Conservation (phyloP, 129 eudicot genomes). For the Escallonia rubra region DNA sequence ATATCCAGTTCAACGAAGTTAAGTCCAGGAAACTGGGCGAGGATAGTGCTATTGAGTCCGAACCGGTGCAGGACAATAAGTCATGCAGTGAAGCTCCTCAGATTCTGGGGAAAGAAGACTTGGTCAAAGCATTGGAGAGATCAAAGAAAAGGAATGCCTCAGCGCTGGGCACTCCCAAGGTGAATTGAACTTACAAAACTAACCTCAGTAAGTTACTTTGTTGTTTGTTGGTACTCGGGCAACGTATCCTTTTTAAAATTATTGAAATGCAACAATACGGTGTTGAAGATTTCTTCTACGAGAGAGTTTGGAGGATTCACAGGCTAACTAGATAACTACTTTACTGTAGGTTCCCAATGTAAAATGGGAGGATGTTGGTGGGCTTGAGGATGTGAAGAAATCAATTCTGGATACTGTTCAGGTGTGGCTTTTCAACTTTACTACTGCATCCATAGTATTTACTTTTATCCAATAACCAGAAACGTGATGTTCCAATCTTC, state of each 20-base stretch:
- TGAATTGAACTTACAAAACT: slow-evolving; percentile 9
- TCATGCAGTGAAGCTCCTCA: slow-evolving; percentile 12
- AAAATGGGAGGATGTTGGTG: slow-evolving; percentile 99
- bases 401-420: slow-evolving; percentile 94
- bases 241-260: neutral
- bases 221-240: neutral
- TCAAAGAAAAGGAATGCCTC: slow-evolving; percentile 86
- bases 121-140: slow-evolving; percentile 69
- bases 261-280: no score
- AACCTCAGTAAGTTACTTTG: neutral
- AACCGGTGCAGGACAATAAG: slow-evolving; percentile 22
- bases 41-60: slow-evolving; percentile 16
- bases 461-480: no score
- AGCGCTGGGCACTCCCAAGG: slow-evolving; percentile 96
- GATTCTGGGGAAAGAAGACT: slow-evolving; percentile 49
- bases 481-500: no score
- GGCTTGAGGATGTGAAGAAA: slow-evolving; percentile 96
- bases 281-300: no score
- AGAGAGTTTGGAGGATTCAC: no score
- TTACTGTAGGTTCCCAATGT: slow-evolving; percentile 78
- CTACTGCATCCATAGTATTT: neutral
- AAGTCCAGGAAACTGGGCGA: slow-evolving; percentile 30
- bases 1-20: slow-evolving; percentile 17
- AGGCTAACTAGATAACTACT: neutral
- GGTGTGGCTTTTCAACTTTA: slow-evolving; percentile 31